Evolutionary conservation across 2,329 filamentous ascomycete species (phyloP).

Genomic region (Volutella citrinella): DNA sequence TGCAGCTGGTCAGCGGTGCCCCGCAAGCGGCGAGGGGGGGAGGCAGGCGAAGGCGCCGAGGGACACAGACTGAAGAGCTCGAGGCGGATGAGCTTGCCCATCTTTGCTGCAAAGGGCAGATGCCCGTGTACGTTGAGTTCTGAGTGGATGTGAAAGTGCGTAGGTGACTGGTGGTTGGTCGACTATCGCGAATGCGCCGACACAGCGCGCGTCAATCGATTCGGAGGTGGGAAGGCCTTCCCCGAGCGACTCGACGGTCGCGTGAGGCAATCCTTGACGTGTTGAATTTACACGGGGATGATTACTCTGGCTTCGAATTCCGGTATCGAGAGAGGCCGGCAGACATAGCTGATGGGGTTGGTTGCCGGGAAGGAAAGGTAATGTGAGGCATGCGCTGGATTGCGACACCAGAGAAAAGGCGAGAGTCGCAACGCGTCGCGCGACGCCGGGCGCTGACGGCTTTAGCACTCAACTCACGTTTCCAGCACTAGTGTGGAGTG

Average conservation of each 20-base stretch:
- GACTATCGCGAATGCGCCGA: constrained; percentile 8
- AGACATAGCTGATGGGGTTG: constrained; percentile 11
- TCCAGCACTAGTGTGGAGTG: constrained; percentile 3
- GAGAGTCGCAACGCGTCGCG: constrained; percentile 24
- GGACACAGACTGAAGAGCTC: constrained; percentile 79
- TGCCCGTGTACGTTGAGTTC: constrained; percentile 10
- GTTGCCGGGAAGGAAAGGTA: constrained; percentile 4
- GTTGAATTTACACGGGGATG: too few relatives aligned
- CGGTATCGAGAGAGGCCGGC: too few relatives aligned
- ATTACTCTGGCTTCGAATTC: too few relatives aligned
- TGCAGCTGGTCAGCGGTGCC: too few relatives aligned
- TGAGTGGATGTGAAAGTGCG: constrained; percentile 6
- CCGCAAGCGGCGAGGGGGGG: too few relatives aligned
- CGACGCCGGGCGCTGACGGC: constrained; percentile 12
- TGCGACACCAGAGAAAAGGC: constrained; percentile 17
- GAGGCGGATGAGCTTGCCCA: constrained; percentile 95
- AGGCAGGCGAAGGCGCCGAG: too few relatives aligned
- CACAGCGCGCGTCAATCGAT: too few relatives aligned
- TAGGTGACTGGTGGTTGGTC: too few relatives aligned
- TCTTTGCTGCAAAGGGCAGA: constrained; percentile 44
- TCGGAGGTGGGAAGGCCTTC: too few relatives aligned
- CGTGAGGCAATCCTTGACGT: too few relatives aligned
- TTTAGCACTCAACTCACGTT: constrained; percentile 1
- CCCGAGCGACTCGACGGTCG: too few relatives aligned
- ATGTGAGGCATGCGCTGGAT: constrained; percentile 8